A percentile compares a stretch with the other conserved stretches of the same genome.
These are phyloP conservation scores for Pisolithus sp. DNA, from an alignment of 768 basidiomycete species.

Conservation along the genomic window DNA sequence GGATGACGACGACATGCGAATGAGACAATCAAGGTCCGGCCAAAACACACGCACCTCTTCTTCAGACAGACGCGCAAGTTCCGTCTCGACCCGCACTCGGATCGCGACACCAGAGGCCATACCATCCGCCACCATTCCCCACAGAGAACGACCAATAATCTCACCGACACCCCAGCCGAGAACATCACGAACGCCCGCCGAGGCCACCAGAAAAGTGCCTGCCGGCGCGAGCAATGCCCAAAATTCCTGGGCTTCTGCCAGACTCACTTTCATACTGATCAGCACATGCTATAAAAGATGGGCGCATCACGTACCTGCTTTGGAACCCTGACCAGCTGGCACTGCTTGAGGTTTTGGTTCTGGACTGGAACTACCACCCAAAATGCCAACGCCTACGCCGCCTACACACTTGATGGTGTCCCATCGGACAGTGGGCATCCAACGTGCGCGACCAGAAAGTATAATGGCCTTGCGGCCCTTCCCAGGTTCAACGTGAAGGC, in stretches of 20 bases:
- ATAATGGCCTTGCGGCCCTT: conserved; percentile 95
- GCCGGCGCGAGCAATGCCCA: conserved; percentile 45
- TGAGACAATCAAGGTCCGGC: not conserved
- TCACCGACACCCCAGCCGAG: conserved; percentile 58
- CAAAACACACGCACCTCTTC: conserved; percentile 11
- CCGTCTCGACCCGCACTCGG: conserved; percentile 21
- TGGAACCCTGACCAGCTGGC: conserved; percentile 3
- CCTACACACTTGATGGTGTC: conserved; percentile 45
- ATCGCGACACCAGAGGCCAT: conserved; percentile 3
- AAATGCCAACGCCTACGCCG: conserved; percentile 29
- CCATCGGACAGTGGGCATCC: conserved; percentile 63
- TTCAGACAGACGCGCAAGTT: conserved; percentile 17
- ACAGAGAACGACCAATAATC: conserved; percentile 42
- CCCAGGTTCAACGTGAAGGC: conserved; percentile 85
- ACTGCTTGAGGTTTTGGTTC: not conserved
- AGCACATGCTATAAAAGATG: not conserved
- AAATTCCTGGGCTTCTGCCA: conserved; percentile 30
- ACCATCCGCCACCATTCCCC: conserved; percentile 30
- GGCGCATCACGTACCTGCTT: conserved; percentile 21
- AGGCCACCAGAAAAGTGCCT: conserved; percentile 47
- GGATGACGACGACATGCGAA: not conserved
- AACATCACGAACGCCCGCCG: conserved; percentile 49
- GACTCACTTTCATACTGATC: not conserved
- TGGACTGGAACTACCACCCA: not conserved
- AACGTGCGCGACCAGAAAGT: conserved; percentile 70